These are phyloP conservation scores for Suillus lakei DNA, from an alignment of 768 basidiomycete genomes.

Conservation along the genomic window DNA sequence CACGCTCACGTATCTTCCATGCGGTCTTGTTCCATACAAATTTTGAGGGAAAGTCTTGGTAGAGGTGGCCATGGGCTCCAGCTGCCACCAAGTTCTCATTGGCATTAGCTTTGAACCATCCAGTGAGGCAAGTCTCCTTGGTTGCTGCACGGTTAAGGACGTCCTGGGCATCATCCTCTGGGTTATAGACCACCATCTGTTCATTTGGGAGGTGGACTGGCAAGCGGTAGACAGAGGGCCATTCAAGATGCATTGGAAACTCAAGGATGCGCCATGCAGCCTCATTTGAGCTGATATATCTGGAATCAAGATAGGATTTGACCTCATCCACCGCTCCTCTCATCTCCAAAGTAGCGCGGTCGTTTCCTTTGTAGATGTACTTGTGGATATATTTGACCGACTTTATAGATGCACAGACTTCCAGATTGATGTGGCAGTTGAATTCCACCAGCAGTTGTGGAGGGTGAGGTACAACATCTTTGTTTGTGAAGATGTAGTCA, in stretches of 20 bases:
- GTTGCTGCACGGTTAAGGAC: conserved; percentile 25
- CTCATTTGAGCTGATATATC: conserved; percentile 46
- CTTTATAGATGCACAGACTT: conserved; percentile 42
- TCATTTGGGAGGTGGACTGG: conserved; percentile 47
- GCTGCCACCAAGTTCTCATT: conserved; percentile 12
- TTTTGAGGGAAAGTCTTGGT: conserved; percentile 28
- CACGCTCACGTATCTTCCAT: conserved; percentile 25
- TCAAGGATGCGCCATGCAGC: conserved; percentile 31
- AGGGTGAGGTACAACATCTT: conserved; percentile 47
- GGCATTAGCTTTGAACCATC: conserved; percentile 38
- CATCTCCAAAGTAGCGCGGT: conserved; percentile 42
- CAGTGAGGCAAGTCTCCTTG: conserved; percentile 32
- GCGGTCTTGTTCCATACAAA: conserved; percentile 8
- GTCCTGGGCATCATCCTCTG: conserved; percentile 27
- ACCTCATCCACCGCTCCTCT: conserved; percentile 37
- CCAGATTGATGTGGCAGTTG: conserved; percentile 56
- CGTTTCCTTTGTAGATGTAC: conserved; percentile 55
- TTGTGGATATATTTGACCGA: conserved; percentile 53
- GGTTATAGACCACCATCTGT: conserved; percentile 42
- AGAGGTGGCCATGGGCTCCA: conserved; percentile 25
- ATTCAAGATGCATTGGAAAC: conserved; percentile 34
- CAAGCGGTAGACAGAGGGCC: conserved; percentile 44
- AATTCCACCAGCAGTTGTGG: conserved; percentile 40
- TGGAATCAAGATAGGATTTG: conserved; percentile 36
- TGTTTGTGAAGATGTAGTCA: conserved; percentile 37